Conservation (phyloP, 805 yeast species). For the Cephaloascus albidus region DNA sequence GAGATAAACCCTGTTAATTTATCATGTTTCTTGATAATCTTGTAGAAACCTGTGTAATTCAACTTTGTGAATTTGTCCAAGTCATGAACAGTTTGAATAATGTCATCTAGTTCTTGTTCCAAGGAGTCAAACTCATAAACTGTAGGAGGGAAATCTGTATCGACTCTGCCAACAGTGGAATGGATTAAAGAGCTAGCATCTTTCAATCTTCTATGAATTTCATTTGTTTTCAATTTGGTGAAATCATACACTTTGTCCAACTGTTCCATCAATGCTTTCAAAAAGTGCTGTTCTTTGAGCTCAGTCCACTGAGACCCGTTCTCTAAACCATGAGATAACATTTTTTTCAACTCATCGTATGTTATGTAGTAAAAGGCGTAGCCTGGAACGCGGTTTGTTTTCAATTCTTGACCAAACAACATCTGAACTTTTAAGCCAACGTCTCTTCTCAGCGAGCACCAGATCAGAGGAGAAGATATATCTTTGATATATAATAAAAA, state of each 20-base stretch:
- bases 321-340: slow-evolving; percentile 59
- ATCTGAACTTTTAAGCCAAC: too few species aligned
- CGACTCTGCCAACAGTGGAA: slow-evolving; percentile 46
- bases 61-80: slow-evolving; percentile 87
- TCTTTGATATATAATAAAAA: too few species aligned
- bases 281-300: slow-evolving; percentile 72
- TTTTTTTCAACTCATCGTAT: slow-evolving; percentile 84
- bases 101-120: slow-evolving; percentile 45
- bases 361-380: slow-evolving; percentile 85
- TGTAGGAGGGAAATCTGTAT: slow-evolving; percentile 14
- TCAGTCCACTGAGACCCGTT: slow-evolving; percentile 62
- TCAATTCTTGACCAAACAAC: slow-evolving; percentile 95
- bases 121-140: slow-evolving; percentile 34
- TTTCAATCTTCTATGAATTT: slow-evolving; percentile 76
- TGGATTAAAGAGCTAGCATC: slow-evolving; percentile 69
- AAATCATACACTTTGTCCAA: slow-evolving; percentile 90
- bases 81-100: slow-evolving; percentile 96
- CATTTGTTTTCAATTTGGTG: slow-evolving; percentile 81
- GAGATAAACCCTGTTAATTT: slow-evolving; percentile 65
- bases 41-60: slow-evolving; percentile 95
- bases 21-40: slow-evolving; percentile 94
- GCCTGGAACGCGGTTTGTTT: slow-evolving; percentile 82
- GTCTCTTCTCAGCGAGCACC: too few species aligned
- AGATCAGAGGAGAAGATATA: too few species aligned
- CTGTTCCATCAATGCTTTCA: slow-evolving; percentile 67